Evolutionary conservation across 2,329 filamentous ascomycete species (phyloP).

Genomic region (Aspergillus floridensis): DNA sequence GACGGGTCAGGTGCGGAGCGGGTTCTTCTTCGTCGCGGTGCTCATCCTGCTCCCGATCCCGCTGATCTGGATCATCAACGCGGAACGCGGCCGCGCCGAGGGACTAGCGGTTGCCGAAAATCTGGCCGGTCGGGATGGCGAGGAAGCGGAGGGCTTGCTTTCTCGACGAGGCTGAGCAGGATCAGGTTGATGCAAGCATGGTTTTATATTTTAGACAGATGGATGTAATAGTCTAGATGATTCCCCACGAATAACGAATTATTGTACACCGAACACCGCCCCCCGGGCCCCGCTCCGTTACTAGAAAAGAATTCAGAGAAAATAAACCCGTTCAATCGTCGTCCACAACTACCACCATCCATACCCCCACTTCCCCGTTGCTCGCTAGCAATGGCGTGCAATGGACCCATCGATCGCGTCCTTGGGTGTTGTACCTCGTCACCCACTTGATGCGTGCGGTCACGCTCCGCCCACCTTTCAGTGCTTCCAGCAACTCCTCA

Average conservation of each 20-base stretch:
- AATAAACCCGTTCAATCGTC: constrained; percentile 48
- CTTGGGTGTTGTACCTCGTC: constrained; percentile 52
- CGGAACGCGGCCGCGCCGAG: constrained; percentile 36
- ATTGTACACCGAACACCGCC: not conserved
- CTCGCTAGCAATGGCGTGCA: constrained; percentile 69
- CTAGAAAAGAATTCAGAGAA: not conserved
- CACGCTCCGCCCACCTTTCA: constrained; percentile 66
- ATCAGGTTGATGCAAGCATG: not conserved
- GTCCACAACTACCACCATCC: constrained; percentile 74
- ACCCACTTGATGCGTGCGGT: constrained; percentile 75
- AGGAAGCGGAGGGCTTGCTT: constrained; percentile 33
- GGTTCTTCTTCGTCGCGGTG: constrained; percentile 83
- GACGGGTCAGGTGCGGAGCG: constrained; percentile 70
- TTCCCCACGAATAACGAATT: not conserved
- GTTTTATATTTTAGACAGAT: not conserved
- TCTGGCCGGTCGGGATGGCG: constrained; percentile 16
- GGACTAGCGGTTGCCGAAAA: constrained; percentile 33
- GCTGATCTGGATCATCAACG: constrained; percentile 69
- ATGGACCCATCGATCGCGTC: constrained; percentile 71
- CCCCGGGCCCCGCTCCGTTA: not conserved
- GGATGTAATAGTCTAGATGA: not conserved
- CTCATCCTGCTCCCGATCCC: constrained; percentile 79
- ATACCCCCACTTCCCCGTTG: constrained; percentile 68
- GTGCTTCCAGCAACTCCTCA: constrained; percentile 56
- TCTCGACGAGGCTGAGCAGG: constrained; percentile 1